Evolutionary conservation across 441 rosid genomes (phyloP).

Genomic region (Francoa sonchifolia): DNA sequence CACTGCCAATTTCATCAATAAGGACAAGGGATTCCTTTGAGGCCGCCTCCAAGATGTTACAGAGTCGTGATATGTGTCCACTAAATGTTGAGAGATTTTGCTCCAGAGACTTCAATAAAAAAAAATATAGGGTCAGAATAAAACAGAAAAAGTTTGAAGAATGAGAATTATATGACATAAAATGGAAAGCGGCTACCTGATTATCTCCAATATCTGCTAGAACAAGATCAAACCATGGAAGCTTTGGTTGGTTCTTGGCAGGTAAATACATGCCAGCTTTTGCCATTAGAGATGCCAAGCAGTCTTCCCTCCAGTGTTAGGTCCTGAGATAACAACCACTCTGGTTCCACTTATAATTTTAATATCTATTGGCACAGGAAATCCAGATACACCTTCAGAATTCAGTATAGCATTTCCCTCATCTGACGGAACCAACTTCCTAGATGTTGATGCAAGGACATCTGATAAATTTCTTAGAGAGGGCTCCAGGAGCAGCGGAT

Average conservation of each 20-base stretch:
- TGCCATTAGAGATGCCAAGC: slow-evolving; percentile 82
- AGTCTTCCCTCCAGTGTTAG: slow-evolving; percentile 93
- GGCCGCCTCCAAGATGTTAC: slow-evolving; percentile 56
- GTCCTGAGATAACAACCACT: slow-evolving; percentile 84
- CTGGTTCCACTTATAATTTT: slow-evolving; percentile 51
- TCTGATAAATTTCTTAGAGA: slow-evolving; percentile 22
- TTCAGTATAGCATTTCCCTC: slow-evolving; percentile 13
- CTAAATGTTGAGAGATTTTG: slow-evolving; percentile 88
- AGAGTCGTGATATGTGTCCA: slow-evolving; percentile 66
- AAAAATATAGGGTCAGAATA: slow-evolving; percentile 30
- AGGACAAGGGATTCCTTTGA: slow-evolving; percentile 75
- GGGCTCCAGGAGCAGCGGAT: slow-evolving; percentile 64
- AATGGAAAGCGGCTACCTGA: slow-evolving; percentile 47
- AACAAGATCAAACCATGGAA: slow-evolving; percentile 92
- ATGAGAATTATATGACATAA: slow-evolving; percentile 12
- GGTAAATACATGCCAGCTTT: slow-evolving; percentile 90
- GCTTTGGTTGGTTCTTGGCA: slow-evolving; percentile 52
- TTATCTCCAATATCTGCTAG: slow-evolving; percentile 90
- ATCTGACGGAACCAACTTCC: slow-evolving; percentile 11
- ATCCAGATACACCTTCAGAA: slow-evolving; percentile 20
- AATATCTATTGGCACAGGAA: slow-evolving; percentile 80
- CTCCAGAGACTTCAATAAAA: slow-evolving; percentile 66
- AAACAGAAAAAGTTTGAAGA: slow-evolving; percentile 14
- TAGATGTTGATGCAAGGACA: slow-evolving; percentile 13
- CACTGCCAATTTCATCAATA: slow-evolving; percentile 85